Percentiles rank a stretch among this genome's conserved stretches.
These are phyloP conservation scores for Saturnispora saitoi DNA, from an alignment of 805 yeast species.

Conservation along the genomic window DNA sequence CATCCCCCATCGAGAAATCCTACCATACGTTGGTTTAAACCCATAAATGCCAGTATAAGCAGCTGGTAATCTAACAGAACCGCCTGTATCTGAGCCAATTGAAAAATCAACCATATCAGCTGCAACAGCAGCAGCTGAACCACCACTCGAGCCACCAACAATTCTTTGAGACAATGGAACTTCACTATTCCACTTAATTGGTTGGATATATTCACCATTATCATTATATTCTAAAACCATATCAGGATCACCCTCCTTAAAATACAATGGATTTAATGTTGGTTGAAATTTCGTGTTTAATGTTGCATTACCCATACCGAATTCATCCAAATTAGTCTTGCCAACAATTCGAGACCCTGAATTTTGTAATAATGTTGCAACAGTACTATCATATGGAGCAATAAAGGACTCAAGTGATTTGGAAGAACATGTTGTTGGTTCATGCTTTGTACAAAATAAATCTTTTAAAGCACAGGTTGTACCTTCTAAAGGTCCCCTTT, in stretches of 20 bases:
- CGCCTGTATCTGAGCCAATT: slow-evolving; percentile 96
- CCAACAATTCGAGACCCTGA: slow-evolving; percentile 56
- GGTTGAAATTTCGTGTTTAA: slow-evolving; percentile 50
- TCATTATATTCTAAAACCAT: slow-evolving; percentile 20
- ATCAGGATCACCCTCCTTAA: slow-evolving; percentile 12
- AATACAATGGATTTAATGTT: slow-evolving; percentile 41
- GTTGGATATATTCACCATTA: slow-evolving; percentile 5
- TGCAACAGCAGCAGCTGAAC: slow-evolving; percentile 89
- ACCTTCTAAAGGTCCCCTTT: slow-evolving; percentile 7
- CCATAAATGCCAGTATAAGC: slow-evolving; percentile 79
- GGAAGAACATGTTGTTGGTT: slow-evolving; percentile 76
- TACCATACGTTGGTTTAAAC: slow-evolving; percentile 89
- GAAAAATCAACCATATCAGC: slow-evolving; percentile 62
- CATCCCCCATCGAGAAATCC: slow-evolving; percentile 88
- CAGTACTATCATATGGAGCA: slow-evolving; percentile 81
- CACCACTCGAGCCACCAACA: slow-evolving; percentile 94
- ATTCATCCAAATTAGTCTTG: slow-evolving; percentile 89
- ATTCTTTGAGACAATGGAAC: slow-evolving; percentile 24
- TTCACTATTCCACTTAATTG: neutral
- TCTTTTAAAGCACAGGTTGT: slow-evolving; percentile 57
- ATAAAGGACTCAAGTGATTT: slow-evolving; percentile 45
- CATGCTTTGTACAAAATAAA: slow-evolving; percentile 57
- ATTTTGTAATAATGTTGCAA: slow-evolving; percentile 41
- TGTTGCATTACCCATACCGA: slow-evolving; percentile 90
- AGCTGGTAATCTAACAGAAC: slow-evolving; percentile 89